Conservation (phyloP, 148 eudicot species). For the Cornus florida region DNA sequence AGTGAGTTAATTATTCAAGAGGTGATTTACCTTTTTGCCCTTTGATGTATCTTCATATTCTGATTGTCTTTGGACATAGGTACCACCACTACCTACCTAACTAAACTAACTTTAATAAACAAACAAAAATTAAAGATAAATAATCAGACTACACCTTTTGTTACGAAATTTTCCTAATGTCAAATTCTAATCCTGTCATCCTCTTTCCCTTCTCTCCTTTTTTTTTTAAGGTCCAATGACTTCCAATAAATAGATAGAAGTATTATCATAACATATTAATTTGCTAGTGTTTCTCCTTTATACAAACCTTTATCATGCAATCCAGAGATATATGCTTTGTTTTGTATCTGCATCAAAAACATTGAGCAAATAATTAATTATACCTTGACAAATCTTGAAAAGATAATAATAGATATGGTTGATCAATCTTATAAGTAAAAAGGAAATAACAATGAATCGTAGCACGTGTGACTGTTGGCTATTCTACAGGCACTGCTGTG, state of each 20-base stretch:
- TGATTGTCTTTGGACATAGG: too few relatives aligned
- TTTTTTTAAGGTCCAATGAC: neutral
- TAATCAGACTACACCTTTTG: too few relatives aligned
- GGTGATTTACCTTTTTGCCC: too few relatives aligned
- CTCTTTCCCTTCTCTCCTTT: too few relatives aligned
- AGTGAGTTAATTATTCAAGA: too few relatives aligned
- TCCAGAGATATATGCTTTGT: conserved; percentile 59
- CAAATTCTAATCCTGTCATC: neutral
- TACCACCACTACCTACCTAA: too few relatives aligned
- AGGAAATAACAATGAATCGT: neutral
- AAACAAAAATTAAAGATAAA: too few relatives aligned
- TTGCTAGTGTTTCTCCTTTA: conserved; percentile 4
- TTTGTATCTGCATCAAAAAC: conserved; percentile 53
- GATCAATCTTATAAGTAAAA: neutral
- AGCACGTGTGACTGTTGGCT: neutral
- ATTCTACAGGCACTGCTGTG: too few relatives aligned
- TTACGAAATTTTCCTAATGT: too few relatives aligned
- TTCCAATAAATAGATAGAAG: conserved; percentile 3
- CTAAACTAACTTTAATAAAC: too few relatives aligned
- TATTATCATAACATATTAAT: neutral
- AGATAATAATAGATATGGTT: neutral
- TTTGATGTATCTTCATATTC: too few relatives aligned
- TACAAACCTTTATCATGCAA: conserved; percentile 85
- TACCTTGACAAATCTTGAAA: neutral
- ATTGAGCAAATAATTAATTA: conserved; percentile 7